Percentiles rank a stretch among this genome's conserved stretches.
These are phyloP conservation scores for Pestalotiopsis sp. DNA, from an alignment of 2,329 filamentous ascomycete genomes.

Conservation along the genomic window DNA sequence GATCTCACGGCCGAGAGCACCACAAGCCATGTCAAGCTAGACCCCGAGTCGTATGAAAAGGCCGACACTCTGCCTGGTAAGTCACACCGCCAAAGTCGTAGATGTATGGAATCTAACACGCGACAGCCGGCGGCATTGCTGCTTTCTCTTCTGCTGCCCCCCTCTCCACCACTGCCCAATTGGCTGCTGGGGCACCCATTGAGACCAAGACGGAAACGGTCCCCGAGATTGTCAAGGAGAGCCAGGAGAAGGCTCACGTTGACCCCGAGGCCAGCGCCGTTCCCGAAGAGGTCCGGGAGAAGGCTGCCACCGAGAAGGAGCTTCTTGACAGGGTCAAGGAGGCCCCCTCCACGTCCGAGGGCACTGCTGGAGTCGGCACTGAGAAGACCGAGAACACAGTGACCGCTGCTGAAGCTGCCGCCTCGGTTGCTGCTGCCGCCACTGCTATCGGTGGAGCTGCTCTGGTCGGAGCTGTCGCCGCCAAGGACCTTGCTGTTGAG, in stretches of 20 bases:
- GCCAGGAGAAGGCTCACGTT: constrained; percentile 67
- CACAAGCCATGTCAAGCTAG: constrained; percentile 73
- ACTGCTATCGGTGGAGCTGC: constrained; percentile 41
- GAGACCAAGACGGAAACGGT: constrained; percentile 45
- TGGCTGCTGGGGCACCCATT: constrained; percentile 45
- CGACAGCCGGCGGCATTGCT: constrained; percentile 2
- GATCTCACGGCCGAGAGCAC: constrained; percentile 68
- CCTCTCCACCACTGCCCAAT: constrained; percentile 40
- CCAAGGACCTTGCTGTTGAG: constrained; percentile 43
- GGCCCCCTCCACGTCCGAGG: constrained; percentile 60
- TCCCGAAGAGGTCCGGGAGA: constrained; percentile 68
- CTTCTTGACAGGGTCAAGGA: constrained; percentile 68
- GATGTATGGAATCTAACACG: background rate
- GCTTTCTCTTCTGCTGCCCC: constrained; percentile 42
- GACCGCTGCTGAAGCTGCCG: constrained; percentile 43
- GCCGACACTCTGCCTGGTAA: constrained; percentile 64
- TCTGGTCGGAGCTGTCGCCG: constrained; percentile 36
- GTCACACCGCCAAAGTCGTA: constrained; percentile 29
- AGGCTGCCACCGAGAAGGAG: constrained; percentile 72
- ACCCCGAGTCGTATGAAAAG: constrained; percentile 86
- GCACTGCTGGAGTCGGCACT: constrained; percentile 53
- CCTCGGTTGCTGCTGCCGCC: constrained; percentile 43
- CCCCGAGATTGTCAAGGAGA: constrained; percentile 70
- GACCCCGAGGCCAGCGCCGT: constrained; percentile 71
- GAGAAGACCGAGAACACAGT: constrained; percentile 53